Base-by-base conservation (phyloP, 495 filamentous ascomycete species). In the Neurospora sp. region DNA sequence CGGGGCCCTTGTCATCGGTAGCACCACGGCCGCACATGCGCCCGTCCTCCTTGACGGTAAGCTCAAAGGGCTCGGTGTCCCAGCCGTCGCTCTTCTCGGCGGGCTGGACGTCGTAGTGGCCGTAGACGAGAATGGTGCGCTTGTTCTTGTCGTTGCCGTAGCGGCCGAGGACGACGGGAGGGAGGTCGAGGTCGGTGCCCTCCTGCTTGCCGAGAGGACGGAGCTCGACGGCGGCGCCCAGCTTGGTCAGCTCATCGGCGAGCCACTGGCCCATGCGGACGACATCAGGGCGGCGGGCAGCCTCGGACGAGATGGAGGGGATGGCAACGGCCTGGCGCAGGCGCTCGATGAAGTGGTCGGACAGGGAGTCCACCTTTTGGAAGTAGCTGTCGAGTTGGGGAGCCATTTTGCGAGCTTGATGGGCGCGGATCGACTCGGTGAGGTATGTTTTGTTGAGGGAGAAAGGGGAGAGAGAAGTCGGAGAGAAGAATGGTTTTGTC, bases 91-190 rank as follows among this genome's bases (percentile, higher is more conserved):
- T 92, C 85, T 90, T 93, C 79, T 92, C 85, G 45, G 96, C 96
- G 4, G 96, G 96, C 82, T 99, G 96, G 18, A 99, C 96, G 83
- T 99, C 96, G 84, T 99, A 99, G 84, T 99, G 96, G 40, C 96
- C 96, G 76, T 99, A 99, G 35, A 99, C 92, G 65, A 98, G 86
- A 76, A 99, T 94, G 9, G 93, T 98, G 42, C 92, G 89, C 88
- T 98, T 98, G 78, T 88, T 92, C 81, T 91, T 89, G 81, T 97
- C 94, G 80, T 88, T 91, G 72, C 96, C 94, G 81, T 98, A 97
- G 27, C 96, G 90, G 61, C 91, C 94, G 75, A 98, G 87, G 42
- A 99, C 88, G 40, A 97, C 93, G 39, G 96, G 96, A 12, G 96
- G 96, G 12, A 99, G 89, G 37, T 97, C 89, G 75, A 99, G 91